Evolutionary conservation across 306 rosid species (phyloP).

Genomic region (Acacia confusa): DNA sequence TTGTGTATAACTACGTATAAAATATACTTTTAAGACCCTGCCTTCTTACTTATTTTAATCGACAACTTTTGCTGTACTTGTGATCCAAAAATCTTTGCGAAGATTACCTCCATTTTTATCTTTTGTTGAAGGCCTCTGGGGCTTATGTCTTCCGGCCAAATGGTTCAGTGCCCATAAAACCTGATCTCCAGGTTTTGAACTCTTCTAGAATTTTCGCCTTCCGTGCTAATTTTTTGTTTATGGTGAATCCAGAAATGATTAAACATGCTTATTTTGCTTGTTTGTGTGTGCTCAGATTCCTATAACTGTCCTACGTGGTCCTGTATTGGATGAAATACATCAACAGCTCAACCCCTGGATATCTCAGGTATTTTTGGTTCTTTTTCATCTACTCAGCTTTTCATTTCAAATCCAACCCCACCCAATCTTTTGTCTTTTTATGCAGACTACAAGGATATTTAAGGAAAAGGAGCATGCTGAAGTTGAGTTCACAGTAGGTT

Average conservation of each 20-base stretch:
- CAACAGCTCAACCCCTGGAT: slow-evolving; percentile 56
- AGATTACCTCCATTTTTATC: slow-evolving; percentile 8
- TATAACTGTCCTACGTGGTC: slow-evolving; percentile 48
- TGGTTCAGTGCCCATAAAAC: slow-evolving; percentile 43
- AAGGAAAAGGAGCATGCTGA: slow-evolving; percentile 93
- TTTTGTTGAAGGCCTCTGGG: slow-evolving; percentile 49
- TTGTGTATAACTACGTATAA: background rate
- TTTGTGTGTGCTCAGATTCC: slow-evolving; percentile 36
- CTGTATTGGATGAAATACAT: slow-evolving; percentile 59
- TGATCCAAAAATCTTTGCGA: slow-evolving; percentile 17
- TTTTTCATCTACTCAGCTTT: background rate
- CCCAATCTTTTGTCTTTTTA: background rate
- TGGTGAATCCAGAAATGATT: slow-evolving; percentile 9
- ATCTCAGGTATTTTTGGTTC: slow-evolving; percentile 47
- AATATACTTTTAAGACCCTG: background rate
- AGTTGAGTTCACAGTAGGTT: slow-evolving; percentile 88
- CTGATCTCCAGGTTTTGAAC: slow-evolving; percentile 44
- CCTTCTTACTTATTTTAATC: slow-evolving; percentile 8
- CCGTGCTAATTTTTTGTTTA: slow-evolving; percentile 12
- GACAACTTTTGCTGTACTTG: background rate
- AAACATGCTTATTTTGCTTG: slow-evolving; percentile 19
- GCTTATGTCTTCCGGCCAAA: slow-evolving; percentile 63
- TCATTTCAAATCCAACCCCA: background rate
- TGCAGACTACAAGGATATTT: slow-evolving; percentile 70
- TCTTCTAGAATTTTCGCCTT: slow-evolving; percentile 16